Conservation (phyloP, 2,329 filamentous ascomycete species). For the Ambrosiella beaveri region DNA sequence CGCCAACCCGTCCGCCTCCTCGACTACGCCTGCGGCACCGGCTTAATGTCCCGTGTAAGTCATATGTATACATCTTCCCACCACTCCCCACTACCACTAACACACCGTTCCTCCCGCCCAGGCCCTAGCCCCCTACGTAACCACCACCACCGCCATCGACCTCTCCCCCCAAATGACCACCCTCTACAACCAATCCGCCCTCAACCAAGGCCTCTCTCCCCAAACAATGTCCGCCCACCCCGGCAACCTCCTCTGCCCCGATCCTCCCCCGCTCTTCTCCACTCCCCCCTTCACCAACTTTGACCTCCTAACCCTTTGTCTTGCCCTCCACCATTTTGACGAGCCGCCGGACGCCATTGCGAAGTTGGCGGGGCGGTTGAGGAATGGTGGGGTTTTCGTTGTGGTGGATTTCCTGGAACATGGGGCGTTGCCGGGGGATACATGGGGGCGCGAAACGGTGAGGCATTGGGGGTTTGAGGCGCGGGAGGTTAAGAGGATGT, state of each 20-base stretch:
- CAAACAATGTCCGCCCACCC: constrained; percentile 32
- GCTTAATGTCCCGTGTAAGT: constrained; percentile 44
- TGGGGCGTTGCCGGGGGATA: constrained; percentile 15
- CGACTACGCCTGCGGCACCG: constrained; percentile 64
- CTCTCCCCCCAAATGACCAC: constrained; percentile 53
- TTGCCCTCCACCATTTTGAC: constrained; percentile 51
- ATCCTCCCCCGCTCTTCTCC: constrained; percentile 26
- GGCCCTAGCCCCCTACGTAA: constrained; percentile 44
- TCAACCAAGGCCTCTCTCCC: constrained; percentile 27
- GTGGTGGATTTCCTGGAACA: constrained; percentile 52
- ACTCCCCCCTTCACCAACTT: constrained; percentile 49
- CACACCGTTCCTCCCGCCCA: constrained; percentile 17
- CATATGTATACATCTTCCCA: not conserved
- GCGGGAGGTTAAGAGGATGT: constrained; percentile 40
- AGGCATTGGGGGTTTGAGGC: constrained; percentile 49
- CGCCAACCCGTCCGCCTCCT: constrained; percentile 29
- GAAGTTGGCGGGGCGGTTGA: constrained; percentile 43
- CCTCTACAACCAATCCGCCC: constrained; percentile 45
- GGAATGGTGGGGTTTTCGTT: constrained; percentile 47
- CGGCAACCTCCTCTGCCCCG: constrained; percentile 38
- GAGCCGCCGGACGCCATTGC: constrained; percentile 42
- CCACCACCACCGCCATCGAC: constrained; percentile 50
- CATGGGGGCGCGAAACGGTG: constrained; percentile 22
- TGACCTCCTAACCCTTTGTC: constrained; percentile 46
- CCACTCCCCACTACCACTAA: not conserved